Evolutionary conservation across 75 land plant species (phyloP).

Genomic region (Sequoiadendron giganteum): DNA sequence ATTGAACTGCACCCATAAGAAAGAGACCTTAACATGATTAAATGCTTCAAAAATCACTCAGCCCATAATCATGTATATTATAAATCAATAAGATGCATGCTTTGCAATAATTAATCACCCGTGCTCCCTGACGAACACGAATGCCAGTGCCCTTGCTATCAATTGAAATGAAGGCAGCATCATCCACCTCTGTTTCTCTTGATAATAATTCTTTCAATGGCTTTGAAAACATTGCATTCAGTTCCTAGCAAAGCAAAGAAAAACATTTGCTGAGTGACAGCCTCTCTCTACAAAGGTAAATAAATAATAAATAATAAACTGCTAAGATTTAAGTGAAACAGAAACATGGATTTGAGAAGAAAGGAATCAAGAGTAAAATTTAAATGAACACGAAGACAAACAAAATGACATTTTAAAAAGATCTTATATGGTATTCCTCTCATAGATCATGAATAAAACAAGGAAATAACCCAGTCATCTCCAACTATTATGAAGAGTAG

Average conservation of each 20-base stretch:
- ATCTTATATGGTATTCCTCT: background rate
- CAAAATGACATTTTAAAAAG: background rate
- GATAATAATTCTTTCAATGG: slow-evolving; percentile 72
- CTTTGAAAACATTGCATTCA: slow-evolving; percentile 83
- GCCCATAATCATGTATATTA: background rate
- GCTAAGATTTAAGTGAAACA: slow-evolving; percentile 3
- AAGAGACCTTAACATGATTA: background rate
- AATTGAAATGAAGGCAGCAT: slow-evolving; percentile 93
- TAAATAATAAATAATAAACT: background rate
- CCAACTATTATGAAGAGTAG: background rate
- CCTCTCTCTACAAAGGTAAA: background rate
- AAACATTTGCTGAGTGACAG: background rate
- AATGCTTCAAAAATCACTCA: background rate
- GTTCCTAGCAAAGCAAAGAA: slow-evolving; percentile 43
- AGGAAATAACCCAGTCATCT: background rate
- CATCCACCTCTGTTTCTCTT: slow-evolving; percentile 80
- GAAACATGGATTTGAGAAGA: background rate
- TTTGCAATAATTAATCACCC: slow-evolving; percentile 36
- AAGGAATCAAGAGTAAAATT: background rate
- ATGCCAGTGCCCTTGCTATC: slow-evolving; percentile 94
- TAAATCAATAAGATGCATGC: background rate
- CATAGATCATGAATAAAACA: background rate
- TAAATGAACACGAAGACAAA: slow-evolving; percentile 5
- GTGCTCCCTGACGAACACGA: slow-evolving; percentile 94
- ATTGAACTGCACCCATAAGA: slow-evolving; percentile 65